Evolutionary conservation across 106 monocot species (phyloP).

Genomic region (Xerophyta viscosa): DNA sequence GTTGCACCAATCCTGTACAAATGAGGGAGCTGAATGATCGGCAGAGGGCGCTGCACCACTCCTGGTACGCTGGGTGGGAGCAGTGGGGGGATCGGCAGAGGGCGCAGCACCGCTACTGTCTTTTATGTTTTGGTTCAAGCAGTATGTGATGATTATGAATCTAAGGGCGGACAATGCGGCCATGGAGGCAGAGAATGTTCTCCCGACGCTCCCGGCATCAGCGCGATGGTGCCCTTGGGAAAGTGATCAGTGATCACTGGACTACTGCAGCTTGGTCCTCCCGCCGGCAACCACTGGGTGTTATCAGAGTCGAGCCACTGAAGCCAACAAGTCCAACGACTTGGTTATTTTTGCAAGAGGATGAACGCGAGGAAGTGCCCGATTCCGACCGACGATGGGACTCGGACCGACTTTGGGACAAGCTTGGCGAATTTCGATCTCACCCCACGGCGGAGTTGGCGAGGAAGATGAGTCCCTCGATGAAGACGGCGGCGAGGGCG

Average conservation of each 20-base stretch:
- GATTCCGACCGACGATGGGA: slow-evolving; percentile 62
- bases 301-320: slow-evolving; percentile 50
- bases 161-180: slow-evolving; percentile 46
- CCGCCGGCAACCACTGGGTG: slow-evolving; percentile 42
- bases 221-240: slow-evolving; percentile 38
- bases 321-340: slow-evolving; percentile 57
- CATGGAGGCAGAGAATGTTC: slow-evolving; percentile 41
- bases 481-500: slow-evolving; percentile 47
- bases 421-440: slow-evolving; percentile 37
- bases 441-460: slow-evolving; percentile 41
- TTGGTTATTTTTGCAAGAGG: slow-evolving; percentile 45
- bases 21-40: too few species aligned
- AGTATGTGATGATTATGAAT: slow-evolving; percentile 55
- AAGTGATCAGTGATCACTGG: slow-evolving; percentile 37
- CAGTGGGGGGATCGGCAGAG: too few species aligned
- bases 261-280: slow-evolving; percentile 31
- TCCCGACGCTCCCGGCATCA: slow-evolving; percentile 43
- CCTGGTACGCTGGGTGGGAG: too few species aligned
- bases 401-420: slow-evolving; percentile 41
- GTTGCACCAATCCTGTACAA: too few species aligned
- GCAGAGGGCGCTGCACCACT: too few species aligned
- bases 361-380: slow-evolving; percentile 66
- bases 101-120: too few species aligned
- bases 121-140: slow-evolving; percentile 49
- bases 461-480: slow-evolving; percentile 53